These are phyloP conservation scores for Aphanomyces cochlioides DNA, from an alignment of 352 stramenopile genomes.

Conservation along the genomic window DNA sequence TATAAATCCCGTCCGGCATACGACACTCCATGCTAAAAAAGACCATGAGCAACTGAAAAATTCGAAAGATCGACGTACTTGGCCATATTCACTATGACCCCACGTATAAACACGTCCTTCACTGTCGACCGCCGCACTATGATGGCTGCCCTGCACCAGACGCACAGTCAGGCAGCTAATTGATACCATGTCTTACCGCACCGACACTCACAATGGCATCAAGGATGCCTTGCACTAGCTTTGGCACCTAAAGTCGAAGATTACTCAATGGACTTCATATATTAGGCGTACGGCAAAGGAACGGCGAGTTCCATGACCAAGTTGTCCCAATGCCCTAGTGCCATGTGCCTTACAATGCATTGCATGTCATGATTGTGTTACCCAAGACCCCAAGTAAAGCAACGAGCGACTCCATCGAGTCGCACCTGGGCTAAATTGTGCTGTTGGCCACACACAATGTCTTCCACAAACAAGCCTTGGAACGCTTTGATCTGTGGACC, in stretches of 20 bases:
- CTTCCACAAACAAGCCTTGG: constrained; percentile 46
- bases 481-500: constrained; percentile 35
- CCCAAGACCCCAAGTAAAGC: constrained; percentile 74
- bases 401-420: constrained; percentile 42
- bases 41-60: neutral
- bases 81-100: constrained; percentile 80
- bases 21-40: constrained; percentile 46
- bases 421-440: constrained; percentile 51
- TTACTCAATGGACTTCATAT: neutral
- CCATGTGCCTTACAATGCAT: neutral
- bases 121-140: constrained; percentile 61
- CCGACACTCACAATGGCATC: constrained; percentile 55
- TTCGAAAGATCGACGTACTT: constrained; percentile 31
- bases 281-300: constrained; percentile 8
- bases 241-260: constrained; percentile 2
- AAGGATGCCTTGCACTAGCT: constrained; percentile 31
- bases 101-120: constrained; percentile 64
- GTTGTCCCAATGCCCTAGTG: constrained; percentile 51
- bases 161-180: neutral
- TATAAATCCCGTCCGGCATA: constrained; percentile 68
- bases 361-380: neutral
- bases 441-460: constrained; percentile 73
- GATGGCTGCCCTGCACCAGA: constrained; percentile 48
- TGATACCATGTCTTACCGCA: constrained; percentile 29
- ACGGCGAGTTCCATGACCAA: constrained; percentile 61